Evolutionary conservation across 371 early-diverging fungal genomes (phyloP).

Genomic region (Sporodiniella umbellata): DNA sequence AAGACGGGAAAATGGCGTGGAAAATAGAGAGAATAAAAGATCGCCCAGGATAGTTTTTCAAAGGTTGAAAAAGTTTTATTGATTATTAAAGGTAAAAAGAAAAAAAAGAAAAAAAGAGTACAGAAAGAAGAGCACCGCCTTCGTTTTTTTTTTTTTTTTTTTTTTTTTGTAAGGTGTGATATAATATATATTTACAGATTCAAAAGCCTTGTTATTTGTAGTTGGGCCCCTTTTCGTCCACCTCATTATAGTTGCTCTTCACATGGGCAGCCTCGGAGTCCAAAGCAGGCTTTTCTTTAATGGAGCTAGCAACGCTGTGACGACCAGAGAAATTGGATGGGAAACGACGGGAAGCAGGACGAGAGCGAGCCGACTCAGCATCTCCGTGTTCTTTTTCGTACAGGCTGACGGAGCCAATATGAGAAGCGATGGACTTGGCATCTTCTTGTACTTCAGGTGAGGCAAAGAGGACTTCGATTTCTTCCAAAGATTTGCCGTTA

Average conservation of each 20-base stretch:
- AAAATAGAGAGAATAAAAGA: too few species aligned
- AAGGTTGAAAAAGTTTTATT: too few species aligned
- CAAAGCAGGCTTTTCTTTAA: constrained; percentile 23
- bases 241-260: constrained; percentile 29
- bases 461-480: constrained; percentile 57
- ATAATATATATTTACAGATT: too few species aligned
- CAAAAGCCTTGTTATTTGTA: too few species aligned
- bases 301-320: constrained; percentile 7
- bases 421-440: constrained; percentile 33
- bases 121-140: too few species aligned
- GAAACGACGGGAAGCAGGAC: constrained; percentile 41
- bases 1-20: too few species aligned
- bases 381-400: constrained; percentile 35
- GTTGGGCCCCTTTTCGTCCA: constrained; percentile 39
- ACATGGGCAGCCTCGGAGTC: constrained; percentile 35
- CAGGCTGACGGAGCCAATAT: constrained; percentile 27
- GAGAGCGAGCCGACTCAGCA: constrained; percentile 32
- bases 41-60: too few species aligned
- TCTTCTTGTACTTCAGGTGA: constrained; percentile 31
- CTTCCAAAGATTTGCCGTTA: constrained; percentile 53
- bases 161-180: too few species aligned
- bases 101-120: too few species aligned
- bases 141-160: too few species aligned
- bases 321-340: constrained; percentile 39
- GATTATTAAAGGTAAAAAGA: too few species aligned